Base-by-base conservation (phyloP, 176 grass and related monocot species). In the Eleusine indica region DNA sequence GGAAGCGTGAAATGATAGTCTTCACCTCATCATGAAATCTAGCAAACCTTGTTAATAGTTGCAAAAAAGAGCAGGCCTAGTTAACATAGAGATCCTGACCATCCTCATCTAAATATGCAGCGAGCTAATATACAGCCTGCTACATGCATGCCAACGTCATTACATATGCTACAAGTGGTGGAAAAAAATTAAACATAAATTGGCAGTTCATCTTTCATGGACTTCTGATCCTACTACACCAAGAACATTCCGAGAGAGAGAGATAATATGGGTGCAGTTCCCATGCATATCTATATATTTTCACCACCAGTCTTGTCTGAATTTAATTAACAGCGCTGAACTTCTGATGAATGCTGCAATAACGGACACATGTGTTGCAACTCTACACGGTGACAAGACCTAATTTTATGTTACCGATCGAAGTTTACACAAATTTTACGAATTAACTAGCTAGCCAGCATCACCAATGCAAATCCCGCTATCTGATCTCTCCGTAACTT, bases 391-490 rank as follows among this genome's bases (percentile, higher is more conserved):
- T 37, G 28, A 82, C 25, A 63, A 63, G 11, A 49, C n/a, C 11
- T 76, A 7, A 54, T 68, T 84, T 48, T 54, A 76, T 68, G 9
- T 9, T 57, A 41, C 51, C 48, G 9, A 47, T 47, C 44, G 7
- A 61, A 61, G 68, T 72, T 32, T 62, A 82, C 41, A 68, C 38
- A 44, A 47, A 47, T 7, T 61, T 28, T 79, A 60, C 81, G 74
- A 61, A 74, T 60, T 73, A 69, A 84, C 81, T 84, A 80, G 21
- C 40, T 68, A 74, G 60, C 21, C 5, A 80, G 70, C 81, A 69
- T 74, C 29, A 75, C 51, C 40, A 25, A 25, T 25, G 25, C 25
- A 80, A 58, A 79, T 79, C 72, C 37, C 16, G 46, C 37, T 58
- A 58, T 15, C 5, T 54, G 21, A 75, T 68, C 17, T 21, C 14